Conservation (phyloP, 2,329 filamentous ascomycete genomes). For the Venturia aucupariae region DNA sequence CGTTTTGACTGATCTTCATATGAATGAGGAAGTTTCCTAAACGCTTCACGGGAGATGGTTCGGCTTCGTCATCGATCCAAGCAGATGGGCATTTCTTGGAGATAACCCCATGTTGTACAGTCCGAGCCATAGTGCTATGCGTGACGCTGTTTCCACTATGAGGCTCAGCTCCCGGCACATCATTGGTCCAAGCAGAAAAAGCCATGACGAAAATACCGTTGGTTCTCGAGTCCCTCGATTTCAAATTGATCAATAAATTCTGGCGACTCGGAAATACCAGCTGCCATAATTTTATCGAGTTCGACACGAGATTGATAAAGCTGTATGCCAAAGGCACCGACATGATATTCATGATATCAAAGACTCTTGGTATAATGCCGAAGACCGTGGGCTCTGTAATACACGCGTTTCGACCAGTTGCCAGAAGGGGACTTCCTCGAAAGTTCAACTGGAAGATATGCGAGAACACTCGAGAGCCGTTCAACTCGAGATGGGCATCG, state of each 20-base stretch:
- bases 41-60: too few species aligned
- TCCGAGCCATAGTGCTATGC: too few species aligned
- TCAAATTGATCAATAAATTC: background rate
- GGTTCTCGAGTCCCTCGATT: background rate
- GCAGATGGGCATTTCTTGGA: background rate
- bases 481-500: background rate
- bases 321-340: background rate
- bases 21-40: too few species aligned
- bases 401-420: background rate
- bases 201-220: background rate
- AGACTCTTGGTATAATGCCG: background rate
- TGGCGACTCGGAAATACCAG: background rate
- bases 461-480: background rate
- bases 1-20: too few species aligned
- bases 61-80: too few species aligned
- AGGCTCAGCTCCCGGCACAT: background rate
- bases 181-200: background rate
- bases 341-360: background rate
- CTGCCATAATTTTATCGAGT: background rate
- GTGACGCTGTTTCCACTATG: background rate
- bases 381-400: background rate
- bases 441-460: background rate
- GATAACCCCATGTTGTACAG: background rate
- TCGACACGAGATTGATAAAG: background rate
- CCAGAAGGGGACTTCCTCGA: background rate